Evolutionary conservation across 768 basidiomycete genomes (phyloP), one percentile per base, ranked within the genome.

Genomic region (Leccinum imitatum): DNA sequence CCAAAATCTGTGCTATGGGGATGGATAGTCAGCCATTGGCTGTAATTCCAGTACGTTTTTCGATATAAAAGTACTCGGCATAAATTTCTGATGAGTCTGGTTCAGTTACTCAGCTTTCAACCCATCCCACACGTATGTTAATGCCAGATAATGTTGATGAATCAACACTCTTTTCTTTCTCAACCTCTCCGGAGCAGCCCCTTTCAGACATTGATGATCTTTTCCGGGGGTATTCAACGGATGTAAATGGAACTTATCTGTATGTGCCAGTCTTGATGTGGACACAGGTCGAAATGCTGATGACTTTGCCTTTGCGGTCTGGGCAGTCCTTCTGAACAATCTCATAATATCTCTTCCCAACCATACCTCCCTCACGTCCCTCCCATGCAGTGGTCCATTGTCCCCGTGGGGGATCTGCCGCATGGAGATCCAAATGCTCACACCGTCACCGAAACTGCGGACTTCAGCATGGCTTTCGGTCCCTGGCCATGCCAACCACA

Each of bases 241-340:
- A 46, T 46, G 11, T 46, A 4, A 46, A 19, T 11, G 44, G 19
- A 46, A 6, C 6, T 19, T 46, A 46, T 46, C 6, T 11, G 67
- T 68, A 17, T 0, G 67, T 56, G 9, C 10, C 31, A 15, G 0
- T 41, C 11, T 47, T 30, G 51, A n/a, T 37, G 7, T 30, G 23
- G 52, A 33, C 3, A 11, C 7, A 13, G 7, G 21, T 50, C 35
- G 33, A 35, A 23, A 31, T 37, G 13, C 48, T 64, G 58, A 69
- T 17, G 6, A 30, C n/a, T 7, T 9, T n/a, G n/a, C 41, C 8
- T 47, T 10, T n/a, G 25, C 1, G 1, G 21, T 56, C 39, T 10
- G 7, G 4, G 46, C 33, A 66, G 67, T 44, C 39, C 27, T 15
- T 17, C 23, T 13, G 37, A 56, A 33, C 53, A 46, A 7, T 6